These are phyloP conservation scores for Lentinula lateritia DNA, from an alignment of 768 basidiomycete species.

Conservation along the genomic window DNA sequence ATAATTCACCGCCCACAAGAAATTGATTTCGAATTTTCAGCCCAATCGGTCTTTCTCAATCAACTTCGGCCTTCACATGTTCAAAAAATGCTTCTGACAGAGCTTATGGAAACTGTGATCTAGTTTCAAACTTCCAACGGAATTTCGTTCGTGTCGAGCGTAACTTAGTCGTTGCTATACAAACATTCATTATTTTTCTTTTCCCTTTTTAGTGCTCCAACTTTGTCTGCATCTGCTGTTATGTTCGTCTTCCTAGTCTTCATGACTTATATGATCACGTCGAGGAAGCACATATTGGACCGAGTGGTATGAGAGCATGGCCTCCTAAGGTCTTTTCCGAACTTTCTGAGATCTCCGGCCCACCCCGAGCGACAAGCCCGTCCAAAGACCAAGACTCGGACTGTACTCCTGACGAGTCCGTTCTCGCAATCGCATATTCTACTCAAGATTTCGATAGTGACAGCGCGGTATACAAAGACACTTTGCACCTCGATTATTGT, in stretches of 20 bases:
- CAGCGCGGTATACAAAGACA: not conserved
- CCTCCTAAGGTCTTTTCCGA: not conserved
- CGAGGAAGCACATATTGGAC: not conserved
- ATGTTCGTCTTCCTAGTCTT: not conserved
- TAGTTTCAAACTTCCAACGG: not conserved
- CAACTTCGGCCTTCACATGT: not conserved
- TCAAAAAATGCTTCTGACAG: not conserved
- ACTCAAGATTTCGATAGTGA: not conserved
- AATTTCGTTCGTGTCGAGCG: not conserved
- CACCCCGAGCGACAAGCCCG: not conserved
- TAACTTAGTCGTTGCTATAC: not conserved
- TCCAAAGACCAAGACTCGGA: not conserved
- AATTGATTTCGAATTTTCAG: not conserved
- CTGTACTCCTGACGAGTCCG: not conserved
- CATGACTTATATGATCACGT: not conserved
- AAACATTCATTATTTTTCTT: not conserved
- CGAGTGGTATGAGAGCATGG: not conserved
- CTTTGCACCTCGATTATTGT: not conserved
- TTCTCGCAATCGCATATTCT: not conserved
- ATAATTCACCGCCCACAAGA: not conserved
- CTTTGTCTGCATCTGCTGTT: constrained; percentile 1
- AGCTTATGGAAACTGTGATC: not conserved
- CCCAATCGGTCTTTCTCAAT: not conserved
- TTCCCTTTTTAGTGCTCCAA: not conserved
- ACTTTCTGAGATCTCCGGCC: not conserved